Evolutionary conservation across 1,284 basidiomycete species (phyloP).

Genomic region (Trametes versicolor): DNA sequence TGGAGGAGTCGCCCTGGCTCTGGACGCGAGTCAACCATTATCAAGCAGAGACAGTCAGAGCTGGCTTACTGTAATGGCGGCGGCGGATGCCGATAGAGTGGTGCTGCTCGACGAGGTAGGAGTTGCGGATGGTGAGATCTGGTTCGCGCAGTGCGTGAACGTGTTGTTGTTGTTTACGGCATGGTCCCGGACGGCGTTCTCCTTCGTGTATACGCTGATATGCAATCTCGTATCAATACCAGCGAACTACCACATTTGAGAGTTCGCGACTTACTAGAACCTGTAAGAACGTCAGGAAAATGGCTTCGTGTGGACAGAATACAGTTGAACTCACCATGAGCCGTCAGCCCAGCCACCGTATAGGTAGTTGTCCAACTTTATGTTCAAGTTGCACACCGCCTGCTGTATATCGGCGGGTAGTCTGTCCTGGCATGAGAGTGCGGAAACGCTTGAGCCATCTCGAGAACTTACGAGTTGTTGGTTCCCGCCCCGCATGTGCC

Average conservation of each 20-base stretch:
- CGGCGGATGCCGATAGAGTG: background rate
- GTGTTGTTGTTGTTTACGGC: constrained; percentile 27
- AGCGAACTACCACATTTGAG: background rate
- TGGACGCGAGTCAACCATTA: background rate
- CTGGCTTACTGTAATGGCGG: constrained; percentile 1
- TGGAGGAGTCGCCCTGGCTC: background rate
- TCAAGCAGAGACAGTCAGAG: background rate
- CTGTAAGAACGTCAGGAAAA: constrained; percentile 7
- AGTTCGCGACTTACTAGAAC: constrained; percentile 31
- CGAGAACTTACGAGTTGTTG: constrained; percentile 18
- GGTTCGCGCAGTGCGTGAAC: constrained; percentile 32
- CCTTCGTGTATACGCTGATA: constrained; percentile 29
- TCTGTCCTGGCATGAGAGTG: background rate
- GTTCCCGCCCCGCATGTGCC: constrained; percentile 13
- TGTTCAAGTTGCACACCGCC: constrained; percentile 29
- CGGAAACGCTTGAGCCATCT: too few species aligned
- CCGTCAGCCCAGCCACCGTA: constrained; percentile 34
- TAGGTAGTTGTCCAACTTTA: constrained; percentile 31
- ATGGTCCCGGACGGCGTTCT: constrained; percentile 22
- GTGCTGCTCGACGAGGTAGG: constrained; percentile 3
- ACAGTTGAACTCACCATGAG: constrained; percentile 24
- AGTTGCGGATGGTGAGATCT: constrained; percentile 5
- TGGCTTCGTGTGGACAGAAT: background rate
- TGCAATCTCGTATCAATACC: background rate
- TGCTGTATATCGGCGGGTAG: constrained; percentile 26